These are phyloP conservation scores for Histomonas meleagridis DNA, from an alignment of 208 protist genomes.

Conservation along the genomic window DNA sequence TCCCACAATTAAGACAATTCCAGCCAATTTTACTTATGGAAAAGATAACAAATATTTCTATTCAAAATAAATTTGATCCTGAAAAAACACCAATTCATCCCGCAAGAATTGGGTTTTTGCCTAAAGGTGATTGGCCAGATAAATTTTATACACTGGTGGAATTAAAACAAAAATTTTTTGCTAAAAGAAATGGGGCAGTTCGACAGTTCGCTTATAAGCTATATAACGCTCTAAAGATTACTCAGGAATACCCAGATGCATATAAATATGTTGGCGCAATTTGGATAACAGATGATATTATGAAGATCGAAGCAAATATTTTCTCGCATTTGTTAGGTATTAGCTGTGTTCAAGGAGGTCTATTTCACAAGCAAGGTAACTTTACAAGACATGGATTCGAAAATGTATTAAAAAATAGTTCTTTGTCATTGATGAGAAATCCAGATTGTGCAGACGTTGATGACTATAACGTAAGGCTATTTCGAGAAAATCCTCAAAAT, in stretches of 20 bases:
- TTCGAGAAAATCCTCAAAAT: too few relatives aligned
- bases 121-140: too few relatives aligned
- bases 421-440: not conserved
- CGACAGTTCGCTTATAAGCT: conserved; percentile 1
- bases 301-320: not conserved
- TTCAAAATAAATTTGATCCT: too few relatives aligned
- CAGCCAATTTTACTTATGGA: too few relatives aligned
- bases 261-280: not conserved
- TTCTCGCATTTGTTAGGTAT: not conserved
- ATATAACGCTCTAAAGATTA: not conserved
- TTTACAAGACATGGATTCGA: not conserved
- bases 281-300: not conserved
- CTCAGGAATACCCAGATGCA: not conserved
- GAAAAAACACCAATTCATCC: too few relatives aligned
- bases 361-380: conserved; percentile 26
- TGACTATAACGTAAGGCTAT: not conserved
- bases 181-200: not conserved
- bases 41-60: too few relatives aligned
- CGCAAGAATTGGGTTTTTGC: too few relatives aligned
- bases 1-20: too few relatives aligned
- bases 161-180: too few relatives aligned
- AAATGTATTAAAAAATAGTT: not conserved
- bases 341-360: not conserved
- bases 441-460: not conserved
- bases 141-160: too few relatives aligned